Evolutionary conservation across 2,329 filamentous ascomycete species (phyloP).

Genomic region (Curvularia spicifera): DNA sequence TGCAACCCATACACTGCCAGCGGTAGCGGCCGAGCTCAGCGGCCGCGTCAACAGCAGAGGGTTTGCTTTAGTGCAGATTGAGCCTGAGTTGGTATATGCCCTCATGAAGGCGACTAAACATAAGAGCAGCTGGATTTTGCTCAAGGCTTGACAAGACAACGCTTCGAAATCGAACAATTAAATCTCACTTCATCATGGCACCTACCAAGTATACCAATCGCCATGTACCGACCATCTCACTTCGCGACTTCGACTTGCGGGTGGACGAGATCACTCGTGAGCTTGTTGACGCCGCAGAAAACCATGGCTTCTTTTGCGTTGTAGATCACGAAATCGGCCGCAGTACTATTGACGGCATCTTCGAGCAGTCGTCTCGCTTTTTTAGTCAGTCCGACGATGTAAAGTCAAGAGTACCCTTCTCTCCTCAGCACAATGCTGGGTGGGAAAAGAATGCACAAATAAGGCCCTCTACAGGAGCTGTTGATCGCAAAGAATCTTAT

Average conservation of each 20-base stretch:
- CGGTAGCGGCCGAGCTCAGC: slow-evolving; percentile 6
- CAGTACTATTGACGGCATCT: slow-evolving; percentile 60
- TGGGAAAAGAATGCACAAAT: slow-evolving; percentile 61
- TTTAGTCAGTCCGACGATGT: slow-evolving; percentile 54
- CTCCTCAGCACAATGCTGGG: slow-evolving; percentile 60
- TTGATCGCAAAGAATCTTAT: slow-evolving; percentile 67
- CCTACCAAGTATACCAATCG: slow-evolving; percentile 23
- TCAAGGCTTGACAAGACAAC: not conserved
- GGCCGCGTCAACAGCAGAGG: slow-evolving; percentile 1
- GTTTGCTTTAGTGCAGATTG: not conserved
- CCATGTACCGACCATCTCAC: slow-evolving; percentile 52
- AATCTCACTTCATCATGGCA: slow-evolving; percentile 13
- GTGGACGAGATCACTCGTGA: slow-evolving; percentile 61
- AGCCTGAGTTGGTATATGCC: not conserved
- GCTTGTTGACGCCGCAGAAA: slow-evolving; percentile 62
- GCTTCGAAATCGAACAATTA: not conserved
- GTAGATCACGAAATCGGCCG: slow-evolving; percentile 61
- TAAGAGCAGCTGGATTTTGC: slow-evolving; percentile 7
- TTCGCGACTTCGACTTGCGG: slow-evolving; percentile 60
- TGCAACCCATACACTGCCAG: not conserved
- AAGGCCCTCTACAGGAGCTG: slow-evolving; percentile 58
- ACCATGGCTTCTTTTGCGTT: slow-evolving; percentile 66
- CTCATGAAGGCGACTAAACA: slow-evolving; percentile 3
- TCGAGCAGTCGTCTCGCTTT: slow-evolving; percentile 59
- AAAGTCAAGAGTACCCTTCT: slow-evolving; percentile 61